Evolutionary conservation across 2,329 filamentous ascomycete species (phyloP).

Genomic region (Fusarium cicatricum): DNA sequence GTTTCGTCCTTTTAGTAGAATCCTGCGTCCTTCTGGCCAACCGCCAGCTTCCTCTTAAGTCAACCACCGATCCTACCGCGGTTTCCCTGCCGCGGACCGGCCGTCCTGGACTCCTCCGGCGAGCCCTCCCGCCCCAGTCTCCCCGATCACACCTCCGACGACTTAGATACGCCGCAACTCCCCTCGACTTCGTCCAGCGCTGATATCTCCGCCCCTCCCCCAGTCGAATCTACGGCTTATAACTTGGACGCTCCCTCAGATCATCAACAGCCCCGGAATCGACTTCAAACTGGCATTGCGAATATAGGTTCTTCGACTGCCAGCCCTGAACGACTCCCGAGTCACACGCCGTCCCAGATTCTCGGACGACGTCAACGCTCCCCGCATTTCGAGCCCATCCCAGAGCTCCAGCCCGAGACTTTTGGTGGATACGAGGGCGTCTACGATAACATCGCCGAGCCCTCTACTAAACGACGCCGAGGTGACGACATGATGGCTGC

Average conservation of each 20-base stretch:
- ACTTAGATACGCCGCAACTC: constrained; percentile 66
- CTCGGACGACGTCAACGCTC: constrained; percentile 65
- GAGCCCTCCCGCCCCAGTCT: constrained; percentile 45
- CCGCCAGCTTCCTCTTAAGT: too few species aligned
- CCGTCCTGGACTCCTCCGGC: too few species aligned
- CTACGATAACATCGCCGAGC: constrained; percentile 23
- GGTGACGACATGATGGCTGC: constrained; percentile 70
- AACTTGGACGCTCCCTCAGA: constrained; percentile 32
- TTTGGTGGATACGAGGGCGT: constrained; percentile 32
- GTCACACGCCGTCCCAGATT: constrained; percentile 48
- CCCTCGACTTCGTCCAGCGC: constrained; percentile 58
- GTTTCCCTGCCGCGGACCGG: too few species aligned
- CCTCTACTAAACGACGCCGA: constrained; percentile 62
- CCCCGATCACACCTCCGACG: constrained; percentile 63
- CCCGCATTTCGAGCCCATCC: constrained; percentile 46
- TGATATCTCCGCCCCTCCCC: constrained; percentile 52
- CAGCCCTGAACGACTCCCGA: constrained; percentile 36
- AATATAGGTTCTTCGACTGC: constrained; percentile 53
- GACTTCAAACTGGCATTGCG: constrained; percentile 46
- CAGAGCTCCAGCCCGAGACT: constrained; percentile 45
- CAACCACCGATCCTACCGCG: too few species aligned
- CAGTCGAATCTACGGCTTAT: constrained; percentile 14
- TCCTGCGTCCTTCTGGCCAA: too few species aligned
- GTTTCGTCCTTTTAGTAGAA: too few species aligned
- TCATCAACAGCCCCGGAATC: constrained; percentile 36